Evolutionary conservation across 495 filamentous ascomycete genomes (phyloP).

Genomic region (Aspergillus avenaceus): DNA sequence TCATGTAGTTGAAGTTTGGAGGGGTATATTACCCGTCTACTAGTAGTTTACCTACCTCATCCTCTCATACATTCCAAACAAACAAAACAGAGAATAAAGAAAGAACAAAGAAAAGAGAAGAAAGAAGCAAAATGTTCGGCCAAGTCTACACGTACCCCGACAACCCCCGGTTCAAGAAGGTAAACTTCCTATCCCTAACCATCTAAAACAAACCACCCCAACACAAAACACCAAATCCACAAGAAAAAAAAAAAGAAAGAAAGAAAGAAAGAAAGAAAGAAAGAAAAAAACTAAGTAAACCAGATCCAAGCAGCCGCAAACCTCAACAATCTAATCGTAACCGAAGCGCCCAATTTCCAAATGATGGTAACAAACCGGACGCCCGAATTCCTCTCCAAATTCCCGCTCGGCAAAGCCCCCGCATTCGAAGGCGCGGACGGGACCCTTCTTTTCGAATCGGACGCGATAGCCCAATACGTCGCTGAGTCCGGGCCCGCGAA

Average conservation of each 20-base stretch:
- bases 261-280: too few relatives aligned
- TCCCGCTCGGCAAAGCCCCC: slow-evolving; percentile 58
- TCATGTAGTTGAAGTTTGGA: too few relatives aligned
- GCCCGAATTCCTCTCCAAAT: slow-evolving; percentile 54
- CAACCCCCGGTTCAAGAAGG: slow-evolving; percentile 49
- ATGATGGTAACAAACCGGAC: slow-evolving; percentile 43
- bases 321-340: slow-evolving; percentile 47
- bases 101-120: background rate
- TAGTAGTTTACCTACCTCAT: too few relatives aligned
- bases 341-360: slow-evolving; percentile 33
- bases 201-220: background rate
- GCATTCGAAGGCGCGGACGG: slow-evolving; percentile 53
- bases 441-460: slow-evolving; percentile 45
- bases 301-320: slow-evolving; percentile 50
- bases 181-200: slow-evolving; percentile 18
- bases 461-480: slow-evolving; percentile 53
- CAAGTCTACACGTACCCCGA: slow-evolving; percentile 43
- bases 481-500: slow-evolving; percentile 49
- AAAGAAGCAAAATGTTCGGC: slow-evolving; percentile 30
- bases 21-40: too few relatives aligned
- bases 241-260: too few relatives aligned
- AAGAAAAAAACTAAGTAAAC: too few relatives aligned
- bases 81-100: too few relatives aligned
- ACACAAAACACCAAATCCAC: background rate
- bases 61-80: too few relatives aligned